Evolutionary conservation across 2,329 filamentous ascomycete genomes (phyloP).

Genomic region (Knufia petricola): DNA sequence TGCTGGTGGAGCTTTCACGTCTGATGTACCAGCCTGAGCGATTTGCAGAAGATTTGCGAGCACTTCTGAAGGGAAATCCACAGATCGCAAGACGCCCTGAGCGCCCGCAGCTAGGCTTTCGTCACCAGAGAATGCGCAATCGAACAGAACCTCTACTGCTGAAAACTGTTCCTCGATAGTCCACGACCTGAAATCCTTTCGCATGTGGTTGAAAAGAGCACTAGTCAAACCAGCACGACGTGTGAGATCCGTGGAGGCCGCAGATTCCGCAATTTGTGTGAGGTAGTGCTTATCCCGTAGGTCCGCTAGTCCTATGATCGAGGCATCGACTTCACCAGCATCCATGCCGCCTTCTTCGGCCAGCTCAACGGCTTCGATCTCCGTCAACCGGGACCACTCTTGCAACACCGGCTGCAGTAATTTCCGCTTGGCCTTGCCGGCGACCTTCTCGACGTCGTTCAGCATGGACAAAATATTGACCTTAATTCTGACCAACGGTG

Average conservation of each 20-base stretch:
- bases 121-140: constrained; percentile 30
- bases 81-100: constrained; percentile 14
- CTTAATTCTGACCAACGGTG: constrained; percentile 62
- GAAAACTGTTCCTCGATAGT: constrained; percentile 29
- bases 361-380: constrained; percentile 41
- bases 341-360: constrained; percentile 43
- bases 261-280: constrained; percentile 24
- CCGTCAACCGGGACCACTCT: constrained; percentile 54
- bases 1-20: constrained; percentile 61
- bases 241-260: constrained; percentile 12
- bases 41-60: constrained; percentile 63
- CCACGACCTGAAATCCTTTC: constrained; percentile 56
- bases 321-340: constrained; percentile 40
- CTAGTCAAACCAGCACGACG: constrained; percentile 47
- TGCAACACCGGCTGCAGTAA: constrained; percentile 66
- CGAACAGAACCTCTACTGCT: constrained; percentile 32
- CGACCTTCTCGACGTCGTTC: constrained; percentile 61
- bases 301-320: constrained; percentile 44
- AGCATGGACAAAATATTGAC: constrained; percentile 61
- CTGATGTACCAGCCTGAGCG: constrained; percentile 56
- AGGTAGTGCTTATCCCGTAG: constrained; percentile 51
- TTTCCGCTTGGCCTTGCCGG: constrained; percentile 62
- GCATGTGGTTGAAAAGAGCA: constrained; percentile 59
- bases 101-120: constrained; percentile 18
- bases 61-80: constrained; percentile 28